Evolutionary conservation across 2,329 filamentous ascomycete species (phyloP).

Genomic region (Apiospora arundinis): DNA sequence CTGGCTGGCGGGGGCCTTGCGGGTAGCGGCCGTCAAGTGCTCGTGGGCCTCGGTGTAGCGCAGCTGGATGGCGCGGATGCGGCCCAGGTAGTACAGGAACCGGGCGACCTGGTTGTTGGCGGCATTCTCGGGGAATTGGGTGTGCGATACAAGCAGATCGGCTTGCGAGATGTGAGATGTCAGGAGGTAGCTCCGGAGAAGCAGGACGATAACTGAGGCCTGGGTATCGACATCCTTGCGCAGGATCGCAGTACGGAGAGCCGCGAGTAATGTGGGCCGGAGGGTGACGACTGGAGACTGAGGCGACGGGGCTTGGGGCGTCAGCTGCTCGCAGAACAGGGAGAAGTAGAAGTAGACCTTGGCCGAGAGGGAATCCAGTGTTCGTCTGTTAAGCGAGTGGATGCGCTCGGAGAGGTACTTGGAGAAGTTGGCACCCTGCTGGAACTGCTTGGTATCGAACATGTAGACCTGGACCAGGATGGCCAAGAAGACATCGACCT

Average conservation of each 20-base stretch:
- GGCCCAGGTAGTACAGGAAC: slow-evolving; percentile 96
- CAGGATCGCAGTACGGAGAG: slow-evolving; percentile 91
- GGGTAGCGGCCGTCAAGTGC: slow-evolving; percentile 88
- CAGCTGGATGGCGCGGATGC: slow-evolving; percentile 94
- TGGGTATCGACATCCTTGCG: slow-evolving; percentile 98
- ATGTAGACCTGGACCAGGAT: slow-evolving; percentile 88
- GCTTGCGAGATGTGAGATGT: slow-evolving; percentile 98
- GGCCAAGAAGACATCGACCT: slow-evolving; percentile 87
- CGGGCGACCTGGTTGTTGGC: slow-evolving; percentile 98
- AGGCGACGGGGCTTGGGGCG: slow-evolving; percentile 85
- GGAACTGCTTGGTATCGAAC: slow-evolving; percentile 82
- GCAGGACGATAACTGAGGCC: slow-evolving; percentile 90
- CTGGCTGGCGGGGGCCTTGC: slow-evolving; percentile 89
- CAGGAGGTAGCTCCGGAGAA: slow-evolving; percentile 93
- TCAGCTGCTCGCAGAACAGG: slow-evolving; percentile 90
- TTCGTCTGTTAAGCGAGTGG: slow-evolving; percentile 88
- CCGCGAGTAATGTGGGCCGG: slow-evolving; percentile 83
- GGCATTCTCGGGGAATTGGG: slow-evolving; percentile 90
- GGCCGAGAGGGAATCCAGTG: slow-evolving; percentile 89
- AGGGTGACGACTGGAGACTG: slow-evolving; percentile 87
- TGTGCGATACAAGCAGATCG: slow-evolving; percentile 93
- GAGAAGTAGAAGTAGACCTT: slow-evolving; percentile 99
- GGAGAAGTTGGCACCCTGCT: slow-evolving; percentile 85
- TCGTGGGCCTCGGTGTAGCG: slow-evolving; percentile 97
- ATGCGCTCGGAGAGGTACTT: slow-evolving; percentile 82